Conservation (phyloP, 495 filamentous ascomycete species). For the Annulohypoxylon moriforme region DNA sequence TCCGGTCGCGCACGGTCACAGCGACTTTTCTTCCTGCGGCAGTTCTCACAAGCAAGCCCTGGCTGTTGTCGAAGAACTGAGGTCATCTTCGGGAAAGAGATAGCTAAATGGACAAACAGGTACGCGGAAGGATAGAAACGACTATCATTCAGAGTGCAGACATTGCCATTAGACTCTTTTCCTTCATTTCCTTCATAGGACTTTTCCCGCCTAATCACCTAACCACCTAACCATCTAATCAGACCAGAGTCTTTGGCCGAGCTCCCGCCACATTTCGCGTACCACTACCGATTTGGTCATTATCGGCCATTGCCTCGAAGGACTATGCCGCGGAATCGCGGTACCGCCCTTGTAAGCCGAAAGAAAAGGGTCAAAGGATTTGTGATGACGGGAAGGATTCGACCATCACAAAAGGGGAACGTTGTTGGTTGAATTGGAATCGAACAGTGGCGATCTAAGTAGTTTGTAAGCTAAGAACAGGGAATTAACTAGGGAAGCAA, state of each 20-base stretch:
- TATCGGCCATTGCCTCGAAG: neutral
- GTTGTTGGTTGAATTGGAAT: constrained; percentile 2
- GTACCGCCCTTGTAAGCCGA: neutral
- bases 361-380: neutral
- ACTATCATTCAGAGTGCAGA: neutral
- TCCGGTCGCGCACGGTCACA: constrained; percentile 11
- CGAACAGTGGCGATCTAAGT: neutral
- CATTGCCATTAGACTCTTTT: neutral
- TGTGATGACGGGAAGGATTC: constrained; percentile 4
- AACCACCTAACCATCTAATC: neutral
- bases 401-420: constrained; percentile 2
- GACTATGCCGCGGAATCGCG: neutral
- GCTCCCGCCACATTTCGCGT: neutral
- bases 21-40: constrained; percentile 1
- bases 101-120: neutral
- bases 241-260: neutral
- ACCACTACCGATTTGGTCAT: constrained; percentile 1
- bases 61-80: constrained; percentile 7
- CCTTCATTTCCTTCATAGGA: constrained; percentile 5
- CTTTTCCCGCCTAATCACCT: neutral
- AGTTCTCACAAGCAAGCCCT: constrained; percentile 5
- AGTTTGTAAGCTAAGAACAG: neutral
- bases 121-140: neutral
- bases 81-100: neutral
- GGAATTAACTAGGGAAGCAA: neutral